Percentiles rank a stretch among this genome's conserved stretches.
Conservation (phyloP, 1,284 basidiomycete species). For the Cutaneotrichosporon dermatis region DNA sequence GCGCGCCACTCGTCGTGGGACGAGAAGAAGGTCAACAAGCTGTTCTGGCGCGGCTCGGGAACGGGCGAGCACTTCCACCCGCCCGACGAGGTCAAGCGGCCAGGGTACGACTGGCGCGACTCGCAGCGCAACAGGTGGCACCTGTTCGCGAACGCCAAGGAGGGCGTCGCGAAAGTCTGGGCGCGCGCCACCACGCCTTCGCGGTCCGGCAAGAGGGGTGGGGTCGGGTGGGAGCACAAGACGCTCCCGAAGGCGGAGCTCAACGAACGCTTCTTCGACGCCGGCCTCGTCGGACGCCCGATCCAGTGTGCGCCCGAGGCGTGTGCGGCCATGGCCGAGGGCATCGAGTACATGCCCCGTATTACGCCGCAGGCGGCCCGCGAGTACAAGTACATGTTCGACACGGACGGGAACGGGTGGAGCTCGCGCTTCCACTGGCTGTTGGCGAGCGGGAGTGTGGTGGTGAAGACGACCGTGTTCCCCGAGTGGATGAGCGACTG, state of each 20-base stretch:
- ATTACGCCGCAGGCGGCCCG: constrained; percentile 35
- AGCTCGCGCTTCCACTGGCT: constrained; percentile 47
- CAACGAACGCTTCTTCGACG: constrained; percentile 47
- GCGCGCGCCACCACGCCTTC: constrained; percentile 29
- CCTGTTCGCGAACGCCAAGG: constrained; percentile 30
- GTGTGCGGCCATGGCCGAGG: constrained; percentile 39
- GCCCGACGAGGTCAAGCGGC: constrained; percentile 12
- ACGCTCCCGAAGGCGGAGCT: constrained; percentile 32
- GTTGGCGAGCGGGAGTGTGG: constrained; percentile 47
- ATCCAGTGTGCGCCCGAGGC: constrained; percentile 43
- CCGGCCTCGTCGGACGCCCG: constrained; percentile 37
- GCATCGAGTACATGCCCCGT: constrained; percentile 34
- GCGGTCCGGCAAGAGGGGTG: no score
- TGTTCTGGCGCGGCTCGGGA: constrained; percentile 51
- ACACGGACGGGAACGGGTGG: constrained; percentile 46
- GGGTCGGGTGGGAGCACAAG: constrained; percentile 31
- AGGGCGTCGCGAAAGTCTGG: constrained; percentile 38
- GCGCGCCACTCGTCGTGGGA: constrained; percentile 29
- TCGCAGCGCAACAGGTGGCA: constrained; percentile 47
- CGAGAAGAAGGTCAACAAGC: constrained; percentile 42
- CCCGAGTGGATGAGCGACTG: constrained; percentile 51
- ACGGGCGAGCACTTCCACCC: constrained; percentile 46
- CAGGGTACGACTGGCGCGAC: constrained; percentile 40
- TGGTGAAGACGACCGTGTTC: constrained; percentile 51
- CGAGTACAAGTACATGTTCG: constrained; percentile 16